Evolutionary conservation across 2,329 filamentous ascomycete species (phyloP), one percentile per base, ranked within the genome.

Genomic region (Cercospora citrullina): DNA sequence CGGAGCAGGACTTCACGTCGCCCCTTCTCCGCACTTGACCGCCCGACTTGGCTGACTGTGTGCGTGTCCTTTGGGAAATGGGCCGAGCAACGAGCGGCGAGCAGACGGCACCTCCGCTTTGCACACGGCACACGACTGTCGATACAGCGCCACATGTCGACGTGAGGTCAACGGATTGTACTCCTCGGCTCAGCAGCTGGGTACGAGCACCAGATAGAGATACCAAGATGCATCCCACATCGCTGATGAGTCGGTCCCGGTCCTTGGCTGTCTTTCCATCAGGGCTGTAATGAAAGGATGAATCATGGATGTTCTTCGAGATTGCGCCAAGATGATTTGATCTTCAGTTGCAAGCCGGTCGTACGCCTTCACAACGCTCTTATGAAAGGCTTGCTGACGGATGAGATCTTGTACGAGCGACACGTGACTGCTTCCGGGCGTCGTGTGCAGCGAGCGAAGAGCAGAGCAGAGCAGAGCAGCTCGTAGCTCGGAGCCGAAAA

Each of bases 31-130:
- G 39, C 60, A 31, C 36, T 48, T 48, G 60, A 48, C 26, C 39
- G 36, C 58, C 39, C 58, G 58, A 33, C 58, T 42, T 60, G 31
- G 58, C 58, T 30, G 36, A 21, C 31, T 62, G 14, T 26, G 39
- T 62, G 39, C 26, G 39, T 26, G 23, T 28, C 10, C 10, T 28
- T 62, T 48, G 60, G 26, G 42, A 51, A 62, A 48, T 51, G 60
- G 42, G 60, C 60, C 60, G 60, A 62, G 60, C 55, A 62, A 9
- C 18, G 60, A 51, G 36, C 36, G 12, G 36, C 60, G 33, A 61
- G 59, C 59, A 61, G 33, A 61, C 36, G 59, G 59, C 59, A 61
- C n/a, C 59, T 61, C 59, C 59, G 59, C 59, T 42, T 28, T 28
- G 36, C 18, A 28, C n/a, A 12, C 59, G 23, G 33, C 59, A 42